Conservation (phyloP, 176 grass and related monocot species). For the Zizania latifolia region DNA sequence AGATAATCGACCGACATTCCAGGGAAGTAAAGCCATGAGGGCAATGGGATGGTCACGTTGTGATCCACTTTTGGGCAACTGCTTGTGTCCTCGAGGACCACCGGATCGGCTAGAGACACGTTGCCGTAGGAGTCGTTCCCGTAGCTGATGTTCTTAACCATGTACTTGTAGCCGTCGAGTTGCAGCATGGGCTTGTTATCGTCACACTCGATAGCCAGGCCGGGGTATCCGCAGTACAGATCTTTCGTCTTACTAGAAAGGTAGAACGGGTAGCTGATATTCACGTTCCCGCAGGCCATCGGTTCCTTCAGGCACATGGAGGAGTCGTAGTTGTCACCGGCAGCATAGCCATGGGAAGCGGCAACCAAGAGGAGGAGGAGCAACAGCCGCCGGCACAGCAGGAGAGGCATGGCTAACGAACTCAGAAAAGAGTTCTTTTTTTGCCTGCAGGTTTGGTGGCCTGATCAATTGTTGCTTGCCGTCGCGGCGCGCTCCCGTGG, state of each 20-base stretch:
- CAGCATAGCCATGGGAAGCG: background rate
- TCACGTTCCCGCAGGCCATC: background rate
- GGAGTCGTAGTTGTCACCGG: background rate
- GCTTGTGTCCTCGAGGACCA: fast-evolving
- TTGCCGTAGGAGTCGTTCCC: fast-evolving
- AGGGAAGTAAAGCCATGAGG: background rate
- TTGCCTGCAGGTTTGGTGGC: background rate
- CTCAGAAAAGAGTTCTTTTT: background rate
- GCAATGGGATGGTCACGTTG: background rate
- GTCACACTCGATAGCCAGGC: background rate
- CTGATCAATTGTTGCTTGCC: background rate
- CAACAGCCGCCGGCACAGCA: background rate
- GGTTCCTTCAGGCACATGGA: background rate
- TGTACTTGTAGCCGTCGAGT: background rate
- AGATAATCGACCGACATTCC: background rate
- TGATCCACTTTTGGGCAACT: background rate
- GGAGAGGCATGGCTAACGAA: background rate
- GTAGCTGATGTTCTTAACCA: background rate
- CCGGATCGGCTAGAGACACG: background rate
- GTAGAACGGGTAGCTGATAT: conserved; percentile 32
- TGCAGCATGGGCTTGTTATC: background rate
- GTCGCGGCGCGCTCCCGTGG: background rate
- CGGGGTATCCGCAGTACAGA: conserved; percentile 20
- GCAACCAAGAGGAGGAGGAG: background rate
- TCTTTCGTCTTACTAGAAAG: fast-evolving